Percentiles rank a stretch among this genome's conserved stretches.
These are phyloP conservation scores for Starmerella etchellsii DNA, from an alignment of 805 yeast species.

Conservation along the genomic window DNA sequence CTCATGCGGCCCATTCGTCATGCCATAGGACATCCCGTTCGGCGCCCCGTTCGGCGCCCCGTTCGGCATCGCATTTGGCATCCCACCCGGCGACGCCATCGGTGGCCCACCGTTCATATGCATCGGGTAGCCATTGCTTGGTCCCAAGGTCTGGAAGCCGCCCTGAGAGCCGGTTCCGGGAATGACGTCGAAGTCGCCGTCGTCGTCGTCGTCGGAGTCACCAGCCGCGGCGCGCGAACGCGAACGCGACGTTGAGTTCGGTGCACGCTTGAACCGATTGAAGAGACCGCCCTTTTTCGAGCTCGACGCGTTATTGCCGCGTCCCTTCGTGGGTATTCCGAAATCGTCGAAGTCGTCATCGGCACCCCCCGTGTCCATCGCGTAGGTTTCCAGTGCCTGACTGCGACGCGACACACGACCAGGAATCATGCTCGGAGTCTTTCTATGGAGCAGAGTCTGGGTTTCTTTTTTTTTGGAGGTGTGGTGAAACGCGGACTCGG, in stretches of 20 bases:
- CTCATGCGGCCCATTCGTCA: too few relatives aligned
- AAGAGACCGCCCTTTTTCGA: slow-evolving; percentile 16
- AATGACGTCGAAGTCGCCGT: slow-evolving; percentile 5
- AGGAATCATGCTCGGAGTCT: slow-evolving; percentile 12
- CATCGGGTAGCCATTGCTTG: too few relatives aligned
- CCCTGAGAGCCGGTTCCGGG: neutral
- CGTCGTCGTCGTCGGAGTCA: slow-evolving; percentile 22
- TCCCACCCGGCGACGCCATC: neutral
- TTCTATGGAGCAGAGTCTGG: too few relatives aligned
- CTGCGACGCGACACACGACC: slow-evolving; percentile 10
- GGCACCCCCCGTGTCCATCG: slow-evolving; percentile 4
- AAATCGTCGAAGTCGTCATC: slow-evolving; percentile 19
- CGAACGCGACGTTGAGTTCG: too few relatives aligned
- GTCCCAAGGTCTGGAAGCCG: neutral
- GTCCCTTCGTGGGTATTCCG: slow-evolving; percentile 18
- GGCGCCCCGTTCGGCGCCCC: neutral
- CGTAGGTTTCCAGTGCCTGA: slow-evolving; percentile 10
- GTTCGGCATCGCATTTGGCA: neutral
- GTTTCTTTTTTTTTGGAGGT: too few relatives aligned
- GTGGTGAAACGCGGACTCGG: too few relatives aligned
- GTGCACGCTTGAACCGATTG: slow-evolving; percentile 15
- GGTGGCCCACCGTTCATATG: too few relatives aligned
- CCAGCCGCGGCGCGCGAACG: slow-evolving; percentile 12
- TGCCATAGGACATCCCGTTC: neutral
- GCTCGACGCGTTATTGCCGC: slow-evolving; percentile 2